Percentiles rank a stretch among this genome's conserved stretches.
Conservation (phyloP, 2,329 filamentous ascomycete species). For the Xylaria hypoxylon region DNA sequence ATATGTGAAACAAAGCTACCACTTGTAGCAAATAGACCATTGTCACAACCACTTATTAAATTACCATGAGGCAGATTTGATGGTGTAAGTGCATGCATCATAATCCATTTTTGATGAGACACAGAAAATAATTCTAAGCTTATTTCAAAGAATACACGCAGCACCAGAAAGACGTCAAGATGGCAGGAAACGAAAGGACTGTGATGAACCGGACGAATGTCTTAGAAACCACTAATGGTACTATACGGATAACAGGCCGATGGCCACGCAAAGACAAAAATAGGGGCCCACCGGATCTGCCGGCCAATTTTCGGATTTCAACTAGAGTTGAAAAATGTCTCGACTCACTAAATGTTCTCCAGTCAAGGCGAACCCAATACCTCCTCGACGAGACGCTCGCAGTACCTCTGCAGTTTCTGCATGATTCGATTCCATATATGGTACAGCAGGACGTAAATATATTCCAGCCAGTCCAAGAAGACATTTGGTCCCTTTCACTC, state of each 20-base stretch:
- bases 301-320: neutral
- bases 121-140: too few relatives aligned
- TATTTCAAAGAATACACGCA: neutral
- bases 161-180: constrained; percentile 6
- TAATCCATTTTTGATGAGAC: neutral
- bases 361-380: constrained; percentile 21
- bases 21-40: neutral
- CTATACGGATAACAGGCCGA: constrained; percentile 11
- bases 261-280: constrained; percentile 23
- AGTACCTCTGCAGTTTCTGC: constrained; percentile 32
- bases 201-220: constrained; percentile 20
- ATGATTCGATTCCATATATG: constrained; percentile 33
- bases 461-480: neutral
- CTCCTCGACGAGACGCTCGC: neutral
- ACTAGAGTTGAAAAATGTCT: constrained; percentile 1
- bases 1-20: constrained; percentile 11
- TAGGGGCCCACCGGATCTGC: constrained; percentile 24
- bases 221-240: neutral
- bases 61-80: neutral
- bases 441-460: constrained; percentile 32
- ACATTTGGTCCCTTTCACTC: neutral
- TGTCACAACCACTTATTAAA: neutral
- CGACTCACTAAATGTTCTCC: constrained; percentile 23
- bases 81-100: neutral
- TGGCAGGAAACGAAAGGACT: neutral